Evolutionary conservation across 2,329 filamentous ascomycete genomes (phyloP).

Genomic region (Cladophialophora psammophila): DNA sequence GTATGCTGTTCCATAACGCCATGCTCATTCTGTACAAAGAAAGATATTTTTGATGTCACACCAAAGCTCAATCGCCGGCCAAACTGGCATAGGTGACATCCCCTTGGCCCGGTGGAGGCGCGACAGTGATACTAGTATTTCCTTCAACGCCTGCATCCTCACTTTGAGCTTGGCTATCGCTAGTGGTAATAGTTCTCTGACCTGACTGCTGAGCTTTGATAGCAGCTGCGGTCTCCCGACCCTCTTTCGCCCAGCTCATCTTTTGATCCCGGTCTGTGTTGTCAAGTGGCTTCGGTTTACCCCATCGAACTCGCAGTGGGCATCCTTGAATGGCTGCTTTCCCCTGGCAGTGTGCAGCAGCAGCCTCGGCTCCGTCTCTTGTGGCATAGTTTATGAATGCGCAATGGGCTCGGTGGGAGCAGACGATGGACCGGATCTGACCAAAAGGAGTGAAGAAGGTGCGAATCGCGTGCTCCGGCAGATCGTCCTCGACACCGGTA

Average conservation of each 20-base stretch:
- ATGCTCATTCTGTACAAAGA: constrained; percentile 44
- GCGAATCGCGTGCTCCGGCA: constrained; percentile 89
- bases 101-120: constrained; percentile 78
- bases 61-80: constrained; percentile 70
- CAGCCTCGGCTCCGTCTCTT: constrained; percentile 82
- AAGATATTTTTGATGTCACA: background rate
- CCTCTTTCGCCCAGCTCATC: constrained; percentile 80
- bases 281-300: constrained; percentile 87
- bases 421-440: constrained; percentile 89
- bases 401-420: constrained; percentile 96
- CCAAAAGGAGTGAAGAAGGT: constrained; percentile 90
- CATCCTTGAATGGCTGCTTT: constrained; percentile 90
- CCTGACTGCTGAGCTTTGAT: constrained; percentile 50
- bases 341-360: constrained; percentile 83
- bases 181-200: constrained; percentile 38
- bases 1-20: constrained; percentile 33
- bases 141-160: constrained; percentile 50
- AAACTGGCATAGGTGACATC: constrained; percentile 86
- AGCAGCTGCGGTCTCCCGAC: constrained; percentile 65
- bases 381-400: constrained; percentile 95
- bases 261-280: constrained; percentile 89
- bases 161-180: constrained; percentile 48
- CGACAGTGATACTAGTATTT: constrained; percentile 60
- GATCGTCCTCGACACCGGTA: constrained; percentile 93
- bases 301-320: constrained; percentile 89